Evolutionary conservation across 768 basidiomycete genomes (phyloP), one percentile per base, ranked within the genome.

Genomic region (Pulveroboletus sp.): DNA sequence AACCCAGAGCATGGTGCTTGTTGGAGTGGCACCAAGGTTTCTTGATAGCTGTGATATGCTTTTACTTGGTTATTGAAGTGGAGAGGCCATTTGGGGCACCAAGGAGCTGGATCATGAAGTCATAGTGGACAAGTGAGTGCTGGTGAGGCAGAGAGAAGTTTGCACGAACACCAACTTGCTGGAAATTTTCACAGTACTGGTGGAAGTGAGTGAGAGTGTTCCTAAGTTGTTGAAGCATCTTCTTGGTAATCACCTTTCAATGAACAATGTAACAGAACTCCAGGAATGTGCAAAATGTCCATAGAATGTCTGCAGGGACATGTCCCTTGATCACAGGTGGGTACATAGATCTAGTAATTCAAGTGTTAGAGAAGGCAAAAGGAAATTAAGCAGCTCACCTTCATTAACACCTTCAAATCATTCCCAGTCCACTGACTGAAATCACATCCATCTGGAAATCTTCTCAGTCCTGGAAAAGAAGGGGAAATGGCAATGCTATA

Each of bases 31-130:
- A 51, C 55, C 61, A 73, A 0, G 70, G 70, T 35, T 68, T 45
- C 39, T 73, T 72, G 2, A 73, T 65, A 2, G 70, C 69, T 11
- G 61, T 59, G 44, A 71, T 71, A 27, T 70, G 71, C 38, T 63
- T 68, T 0, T 64, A 67, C 36, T 72, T 68, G 0, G 65, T 71
- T 13, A 71, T 71, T 7, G 68, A 71, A 0, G 63, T 65, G 40
- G 68, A 70, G 1, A 71, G 58, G 2, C 71, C 69, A 43, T 70
- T 70, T 4, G 65, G 70, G 7, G 64, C 57, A 20, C 65, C 65
- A 49, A 70, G 71, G 4, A 55, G 23, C 4, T 19, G 38, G 29
- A 69, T 67, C 1, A 56, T 27, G 0, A 16, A 10, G 0, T 4
- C 5, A 31, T 69, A 73, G n/a, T 41, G 40, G 10, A 41, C 16